A percentile compares a stretch with the other conserved stretches of the same genome.
These are phyloP conservation scores for Hymenoscyphus repandus DNA, from an alignment of 2,329 filamentous ascomycete genomes.

Conservation along the genomic window DNA sequence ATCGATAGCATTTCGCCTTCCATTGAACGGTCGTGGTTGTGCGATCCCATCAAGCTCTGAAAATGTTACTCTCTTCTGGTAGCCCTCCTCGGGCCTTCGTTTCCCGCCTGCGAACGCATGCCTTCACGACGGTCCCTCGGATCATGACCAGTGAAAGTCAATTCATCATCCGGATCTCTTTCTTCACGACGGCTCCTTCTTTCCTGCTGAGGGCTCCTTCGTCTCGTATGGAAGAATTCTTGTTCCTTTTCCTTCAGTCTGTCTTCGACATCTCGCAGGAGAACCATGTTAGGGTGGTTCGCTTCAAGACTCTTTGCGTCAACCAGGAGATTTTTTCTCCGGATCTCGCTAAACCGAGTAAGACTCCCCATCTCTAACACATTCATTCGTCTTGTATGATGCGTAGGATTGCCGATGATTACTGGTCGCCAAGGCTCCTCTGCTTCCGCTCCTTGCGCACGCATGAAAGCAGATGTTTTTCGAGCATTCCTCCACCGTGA, in stretches of 20 bases:
- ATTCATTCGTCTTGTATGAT: conserved; percentile 64
- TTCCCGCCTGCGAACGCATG: conserved; percentile 11
- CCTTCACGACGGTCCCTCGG: conserved; percentile 22
- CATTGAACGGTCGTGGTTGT: neutral
- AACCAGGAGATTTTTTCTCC: conserved; percentile 52
- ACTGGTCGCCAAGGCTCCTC: conserved; percentile 58
- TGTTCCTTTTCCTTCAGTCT: conserved; percentile 21
- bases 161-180: conserved; percentile 15
- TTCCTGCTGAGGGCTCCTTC: conserved; percentile 13
- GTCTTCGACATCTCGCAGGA: conserved; percentile 20
- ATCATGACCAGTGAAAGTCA: conserved; percentile 15
- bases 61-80: conserved; percentile 6
- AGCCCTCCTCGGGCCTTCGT: conserved; percentile 11
- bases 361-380: conserved; percentile 63
- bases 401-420: conserved; percentile 66
- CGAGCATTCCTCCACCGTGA: conserved; percentile 46
- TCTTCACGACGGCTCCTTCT: conserved; percentile 2
- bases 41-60: neutral
- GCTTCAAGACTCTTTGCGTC: conserved; percentile 36
- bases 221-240: conserved; percentile 15
- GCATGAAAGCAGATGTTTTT: conserved; percentile 41
- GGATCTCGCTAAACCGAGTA: conserved; percentile 70
- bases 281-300: conserved; percentile 28
- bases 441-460: conserved; percentile 25
- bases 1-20: conserved; percentile 1